These are phyloP conservation scores for Dentipellis fragilis DNA, from an alignment of 768 basidiomycete species.

Conservation along the genomic window DNA sequence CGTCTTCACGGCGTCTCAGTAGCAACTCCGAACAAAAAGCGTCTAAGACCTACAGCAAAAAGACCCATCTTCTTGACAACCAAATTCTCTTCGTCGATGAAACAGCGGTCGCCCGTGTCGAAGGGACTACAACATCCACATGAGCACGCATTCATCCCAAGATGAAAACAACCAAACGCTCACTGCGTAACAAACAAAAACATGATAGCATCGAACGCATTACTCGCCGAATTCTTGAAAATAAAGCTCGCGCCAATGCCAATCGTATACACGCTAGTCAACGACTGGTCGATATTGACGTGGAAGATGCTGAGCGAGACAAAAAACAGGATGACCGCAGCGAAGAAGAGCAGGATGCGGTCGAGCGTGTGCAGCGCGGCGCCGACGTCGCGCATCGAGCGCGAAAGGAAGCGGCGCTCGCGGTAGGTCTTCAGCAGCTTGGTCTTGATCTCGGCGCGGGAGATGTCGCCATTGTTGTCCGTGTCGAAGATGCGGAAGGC, in stretches of 20 bases:
- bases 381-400: conserved; percentile 69
- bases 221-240: conserved; percentile 66
- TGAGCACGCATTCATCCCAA: conserved; percentile 4
- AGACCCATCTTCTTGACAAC: conserved; percentile 75
- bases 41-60: conserved; percentile 42
- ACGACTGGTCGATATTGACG: conserved; percentile 49
- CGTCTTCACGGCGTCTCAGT: conserved; percentile 30
- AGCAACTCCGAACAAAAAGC: background rate
- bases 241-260: conserved; percentile 70
- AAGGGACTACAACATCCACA: conserved; percentile 41
- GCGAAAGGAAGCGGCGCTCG: conserved; percentile 65
- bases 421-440: conserved; percentile 63
- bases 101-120: conserved; percentile 76
- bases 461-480: conserved; percentile 70
- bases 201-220: conserved; percentile 72
- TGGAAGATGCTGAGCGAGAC: conserved; percentile 66
- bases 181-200: conserved; percentile 79
- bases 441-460: conserved; percentile 65
- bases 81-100: conserved; percentile 61
- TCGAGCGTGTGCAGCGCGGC: conserved; percentile 58
- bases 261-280: conserved; percentile 67
- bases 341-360: conserved; percentile 51
- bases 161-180: conserved; percentile 20
- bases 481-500: conserved; percentile 72
- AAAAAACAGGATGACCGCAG: conserved; percentile 57